These are phyloP conservation scores for Phytophthora cryptogea DNA, from an alignment of 352 stramenopile species.

Conservation along the genomic window DNA sequence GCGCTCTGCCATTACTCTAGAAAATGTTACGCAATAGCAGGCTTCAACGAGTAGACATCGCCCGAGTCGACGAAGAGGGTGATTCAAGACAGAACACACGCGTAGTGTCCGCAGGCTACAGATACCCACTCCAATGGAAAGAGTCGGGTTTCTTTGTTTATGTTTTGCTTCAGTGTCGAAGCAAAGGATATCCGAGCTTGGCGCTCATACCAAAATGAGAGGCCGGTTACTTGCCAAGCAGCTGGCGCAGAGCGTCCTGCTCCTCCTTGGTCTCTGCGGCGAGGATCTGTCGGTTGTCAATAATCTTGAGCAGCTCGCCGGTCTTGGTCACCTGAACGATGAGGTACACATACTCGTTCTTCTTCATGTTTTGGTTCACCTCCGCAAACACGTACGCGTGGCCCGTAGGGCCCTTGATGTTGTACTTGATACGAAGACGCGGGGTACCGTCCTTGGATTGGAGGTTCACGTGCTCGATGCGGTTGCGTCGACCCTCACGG, in stretches of 20 bases:
- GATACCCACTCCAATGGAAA: slow-evolving; percentile 26
- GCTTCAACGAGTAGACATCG: slow-evolving; percentile 6
- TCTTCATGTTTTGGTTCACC: slow-evolving; percentile 92
- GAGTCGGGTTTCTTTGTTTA: slow-evolving; percentile 18
- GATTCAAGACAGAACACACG: slow-evolving; percentile 11
- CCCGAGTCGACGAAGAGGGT: slow-evolving; percentile 3
- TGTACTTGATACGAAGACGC: slow-evolving; percentile 92
- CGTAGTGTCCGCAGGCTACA: slow-evolving; percentile 9
- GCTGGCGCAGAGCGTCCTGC: slow-evolving; percentile 73
- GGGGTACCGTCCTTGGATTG: slow-evolving; percentile 86
- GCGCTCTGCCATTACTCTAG: slow-evolving; percentile 6
- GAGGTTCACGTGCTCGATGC: slow-evolving; percentile 95
- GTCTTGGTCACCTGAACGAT: slow-evolving; percentile 95
- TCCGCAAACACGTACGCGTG: slow-evolving; percentile 93
- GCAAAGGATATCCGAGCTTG: slow-evolving; percentile 12
- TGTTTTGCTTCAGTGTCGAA: slow-evolving; percentile 16
- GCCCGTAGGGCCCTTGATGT: slow-evolving; percentile 92
- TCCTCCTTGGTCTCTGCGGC: slow-evolving; percentile 74
- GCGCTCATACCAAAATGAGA: slow-evolving; percentile 18
- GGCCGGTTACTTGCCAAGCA: slow-evolving; percentile 62
- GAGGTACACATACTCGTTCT: slow-evolving; percentile 95
- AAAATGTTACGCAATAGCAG: slow-evolving; percentile 7
- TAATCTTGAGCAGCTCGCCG: slow-evolving; percentile 88
- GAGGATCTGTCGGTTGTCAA: slow-evolving; percentile 93
- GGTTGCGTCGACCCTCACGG: slow-evolving; percentile 94